Evolutionary conservation across 2,329 filamentous ascomycete species (phyloP), one percentile per base, ranked within the genome.

Genomic region (Fonsecaea multimorphosa): DNA sequence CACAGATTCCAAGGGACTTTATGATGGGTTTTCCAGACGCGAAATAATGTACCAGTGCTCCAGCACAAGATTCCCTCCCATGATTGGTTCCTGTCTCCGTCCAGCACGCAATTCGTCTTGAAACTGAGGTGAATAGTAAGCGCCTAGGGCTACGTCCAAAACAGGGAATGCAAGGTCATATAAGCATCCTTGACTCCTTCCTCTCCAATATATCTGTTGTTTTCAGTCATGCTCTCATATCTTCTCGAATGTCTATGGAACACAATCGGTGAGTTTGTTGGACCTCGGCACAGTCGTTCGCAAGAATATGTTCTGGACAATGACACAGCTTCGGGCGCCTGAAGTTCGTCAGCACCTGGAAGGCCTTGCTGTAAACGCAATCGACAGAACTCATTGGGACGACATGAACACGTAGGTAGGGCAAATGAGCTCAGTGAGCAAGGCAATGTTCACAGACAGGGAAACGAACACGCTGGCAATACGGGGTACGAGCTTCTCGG

Each of bases 401-500:
- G 11, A 3, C 32, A 34, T 34, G 11, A 9, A 12, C 2, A n/a
- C n/a, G n/a, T n/a, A n/a, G n/a, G n/a, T 12, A 9, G 32, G 32
- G 11, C 32, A 34, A 3, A 34, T 34, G 6, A 7, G 11, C 32
- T 2, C 32, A 34, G 5, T 44, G n/a, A 19, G 16, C 16, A n/a
- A 6, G 38, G 7, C n/a, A 2, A 6, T n/a, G n/a, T 44, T 44
- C 16, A 5, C 38, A 44, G 38, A 44, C 19, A 44, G 32, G 32
- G 24, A 40, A n/a, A 27, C 24, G 56, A 44, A 34, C 34, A 58
- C 11, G 56, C 36, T 58, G 56, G 56, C 56, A 29, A 46, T 11
- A 46, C 12, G 11, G 12, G 32, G 12, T 34, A 46, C 12, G 11
- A 24, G 32, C 27, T 34, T 11, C 16, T n/a, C 52, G 52, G 52